Evolutionary conservation across 805 yeast genomes (phyloP), one percentile per base, ranked within the genome.

Genomic region (Ogataea methylovora): DNA sequence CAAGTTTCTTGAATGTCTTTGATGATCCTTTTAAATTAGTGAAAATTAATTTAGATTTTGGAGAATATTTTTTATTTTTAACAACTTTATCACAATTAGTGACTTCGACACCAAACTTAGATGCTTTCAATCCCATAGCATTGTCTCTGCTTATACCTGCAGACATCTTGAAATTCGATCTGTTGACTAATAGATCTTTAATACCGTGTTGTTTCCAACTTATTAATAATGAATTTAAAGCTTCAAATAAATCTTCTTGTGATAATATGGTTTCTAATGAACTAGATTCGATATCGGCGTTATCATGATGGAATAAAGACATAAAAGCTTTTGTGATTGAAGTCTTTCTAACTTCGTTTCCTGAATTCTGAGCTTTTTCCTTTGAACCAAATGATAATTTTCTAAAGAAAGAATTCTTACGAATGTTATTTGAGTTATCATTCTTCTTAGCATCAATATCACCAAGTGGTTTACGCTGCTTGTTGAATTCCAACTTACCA

Each of bases 151-250:
- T 64, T 23, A 82, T 69, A 14, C 73, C 65, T 34, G 86, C 88
- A n/a, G 69, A 69, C 21, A 82, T 63, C 22, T 62, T 63, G 45
- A 61, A 53, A 6, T 60, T 53, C 4, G 60, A 54, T 15, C 64
- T 60, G 43, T 69, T 69, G 30, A 71, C 56, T 25, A 56, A 60
- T 38, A 82, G 64, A 39, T 74, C 68, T 43, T 70, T 73, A 46
- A 82, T 57, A 8, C 92, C 90, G 46, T 80, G 80, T 39, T 71
- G 74, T 11, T 74, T 69, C 92, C 92, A 82, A 13, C 80, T 75
- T 29, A 56, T 63, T 43, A 82, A 60, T 36, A 82, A 65, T 29
- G 82, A 73, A 50, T 63, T 69, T 45, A 82, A 58, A 3, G 86
- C 85, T 29, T 74, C 73, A 40, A 72, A 69, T 67, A 81, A 67